A percentile compares a stretch with the other conserved stretches of the same genome.
These are phyloP conservation scores for Ogataea zsoltii DNA, from an alignment of 805 yeast species.

Conservation along the genomic window DNA sequence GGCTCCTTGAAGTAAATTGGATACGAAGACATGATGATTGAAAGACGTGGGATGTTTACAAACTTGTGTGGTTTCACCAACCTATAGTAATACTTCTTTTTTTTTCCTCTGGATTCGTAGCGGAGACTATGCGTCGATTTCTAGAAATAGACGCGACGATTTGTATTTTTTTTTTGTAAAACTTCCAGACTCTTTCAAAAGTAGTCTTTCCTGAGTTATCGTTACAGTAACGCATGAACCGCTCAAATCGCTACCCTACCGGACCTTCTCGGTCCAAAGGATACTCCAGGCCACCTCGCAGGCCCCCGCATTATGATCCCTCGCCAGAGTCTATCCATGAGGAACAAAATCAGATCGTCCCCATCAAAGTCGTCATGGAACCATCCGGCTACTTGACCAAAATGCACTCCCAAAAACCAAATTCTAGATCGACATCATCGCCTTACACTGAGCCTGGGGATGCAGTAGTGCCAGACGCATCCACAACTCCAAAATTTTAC, in stretches of 20 bases:
- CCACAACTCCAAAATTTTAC: constrained; percentile 13
- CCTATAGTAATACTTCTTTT: not conserved
- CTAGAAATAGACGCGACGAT: not conserved
- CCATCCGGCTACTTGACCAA: constrained; percentile 21
- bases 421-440: not conserved
- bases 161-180: not conserved
- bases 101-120: not conserved
- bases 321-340: no score
- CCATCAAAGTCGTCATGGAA: constrained; percentile 22
- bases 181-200: no score
- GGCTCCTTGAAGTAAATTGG: constrained; percentile 66
- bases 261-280: no score
- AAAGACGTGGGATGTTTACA: not conserved
- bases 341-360: constrained; percentile 5
- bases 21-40: constrained; percentile 29
- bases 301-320: no score
- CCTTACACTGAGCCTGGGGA: constrained; percentile 24
- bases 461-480: constrained; percentile 17
- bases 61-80: not conserved
- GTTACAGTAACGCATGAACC: no score
- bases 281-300: no score
- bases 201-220: no score
- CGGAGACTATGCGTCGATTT: not conserved
- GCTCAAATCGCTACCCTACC: no score
- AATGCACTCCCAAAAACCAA: constrained; percentile 3